Percentiles rank a stretch among this genome's conserved stretches.
Evolutionary conservation across 179 eudicot genomes (phyloP).

Genomic region (Kewa caespitosa): DNA sequence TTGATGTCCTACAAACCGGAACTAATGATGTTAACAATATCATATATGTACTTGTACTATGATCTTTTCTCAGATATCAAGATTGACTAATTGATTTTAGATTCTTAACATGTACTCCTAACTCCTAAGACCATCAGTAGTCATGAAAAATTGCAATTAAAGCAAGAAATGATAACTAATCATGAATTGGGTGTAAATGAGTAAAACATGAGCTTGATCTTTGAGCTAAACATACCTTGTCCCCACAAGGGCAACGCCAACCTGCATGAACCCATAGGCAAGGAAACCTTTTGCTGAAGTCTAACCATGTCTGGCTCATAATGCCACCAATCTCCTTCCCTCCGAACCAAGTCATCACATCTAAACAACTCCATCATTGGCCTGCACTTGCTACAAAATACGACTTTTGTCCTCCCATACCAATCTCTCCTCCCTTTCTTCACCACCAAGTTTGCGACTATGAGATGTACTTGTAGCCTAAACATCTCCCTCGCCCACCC

Average conservation of each 20-base stretch:
- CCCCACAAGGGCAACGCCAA: constrained; percentile 87
- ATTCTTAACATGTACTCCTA: too few species aligned
- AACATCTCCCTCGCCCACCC: constrained; percentile 74
- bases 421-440: constrained; percentile 57
- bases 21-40: too few species aligned
- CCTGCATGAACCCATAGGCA: constrained; percentile 84
- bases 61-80: too few species aligned
- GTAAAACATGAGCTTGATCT: neutral
- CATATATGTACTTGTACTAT: too few species aligned
- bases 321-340: constrained; percentile 90
- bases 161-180: neutral
- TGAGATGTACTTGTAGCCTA: constrained; percentile 73
- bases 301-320: constrained; percentile 48
- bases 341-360: constrained; percentile 67
- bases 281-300: constrained; percentile 57
- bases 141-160: neutral
- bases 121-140: too few species aligned
- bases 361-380: constrained; percentile 87
- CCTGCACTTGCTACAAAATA: constrained; percentile 70
- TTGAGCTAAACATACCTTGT: constrained; percentile 47
- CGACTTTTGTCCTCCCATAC: constrained; percentile 56
- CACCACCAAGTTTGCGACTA: constrained; percentile 56
- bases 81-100: too few species aligned
- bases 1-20: too few species aligned
- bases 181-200: neutral